Evolutionary conservation across 2,329 filamentous ascomycete species (phyloP).

Genomic region (Fusarium longipes): DNA sequence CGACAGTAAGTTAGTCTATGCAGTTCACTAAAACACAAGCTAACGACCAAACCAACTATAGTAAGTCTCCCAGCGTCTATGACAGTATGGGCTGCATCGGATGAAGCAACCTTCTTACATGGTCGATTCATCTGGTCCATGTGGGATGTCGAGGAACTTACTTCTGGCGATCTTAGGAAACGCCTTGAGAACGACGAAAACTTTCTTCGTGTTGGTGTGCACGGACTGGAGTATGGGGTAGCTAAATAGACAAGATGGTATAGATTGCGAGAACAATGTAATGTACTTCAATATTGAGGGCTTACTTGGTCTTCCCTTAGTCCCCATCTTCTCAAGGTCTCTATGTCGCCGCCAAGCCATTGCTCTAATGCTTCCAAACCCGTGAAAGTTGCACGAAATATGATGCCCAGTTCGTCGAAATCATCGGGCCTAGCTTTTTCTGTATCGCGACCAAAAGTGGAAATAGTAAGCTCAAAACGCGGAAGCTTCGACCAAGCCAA

Average conservation of each 20-base stretch:
- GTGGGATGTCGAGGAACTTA: conserved; percentile 14
- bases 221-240: not conserved
- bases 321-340: not conserved
- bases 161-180: not conserved
- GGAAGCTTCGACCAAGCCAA: not conserved
- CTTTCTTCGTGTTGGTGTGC: conserved; percentile 4
- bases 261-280: not conserved
- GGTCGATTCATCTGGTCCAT: conserved; percentile 7
- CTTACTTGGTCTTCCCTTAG: not conserved
- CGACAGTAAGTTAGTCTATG: not conserved
- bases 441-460: not conserved
- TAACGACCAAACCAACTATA: not conserved
- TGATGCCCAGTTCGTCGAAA: not conserved
- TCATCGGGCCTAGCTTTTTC: not conserved
- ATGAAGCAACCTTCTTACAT: not conserved
- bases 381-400: not conserved
- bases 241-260: not conserved
- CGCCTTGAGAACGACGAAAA: not conserved
- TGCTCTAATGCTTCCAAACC: not conserved
- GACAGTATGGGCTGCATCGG: not conserved
- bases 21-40: too few species aligned
- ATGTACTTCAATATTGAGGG: not conserved
- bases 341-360: conserved; percentile 2
- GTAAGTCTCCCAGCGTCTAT: not conserved
- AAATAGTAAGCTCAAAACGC: not conserved